These are phyloP conservation scores for Meyerozyma carpophila DNA, from an alignment of 1,139 yeast species.

Conservation along the genomic window DNA sequence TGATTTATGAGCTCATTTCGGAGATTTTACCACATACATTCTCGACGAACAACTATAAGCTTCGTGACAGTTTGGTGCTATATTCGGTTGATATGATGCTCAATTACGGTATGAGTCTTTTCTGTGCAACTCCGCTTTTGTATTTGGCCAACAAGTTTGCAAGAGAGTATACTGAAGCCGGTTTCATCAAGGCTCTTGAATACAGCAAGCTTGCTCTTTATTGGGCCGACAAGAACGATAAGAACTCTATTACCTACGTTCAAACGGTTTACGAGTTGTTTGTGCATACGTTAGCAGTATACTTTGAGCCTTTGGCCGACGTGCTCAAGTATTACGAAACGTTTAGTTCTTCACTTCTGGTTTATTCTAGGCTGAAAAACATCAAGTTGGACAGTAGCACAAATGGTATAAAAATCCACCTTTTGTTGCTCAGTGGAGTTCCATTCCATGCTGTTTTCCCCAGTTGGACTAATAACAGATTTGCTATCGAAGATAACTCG, in stretches of 20 bases:
- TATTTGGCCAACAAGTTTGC: slow-evolving; percentile 35
- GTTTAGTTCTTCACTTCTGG: slow-evolving; percentile 15
- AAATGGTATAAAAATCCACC: slow-evolving; percentile 13
- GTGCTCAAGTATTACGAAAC: slow-evolving; percentile 29
- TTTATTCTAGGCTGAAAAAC: slow-evolving; percentile 10
- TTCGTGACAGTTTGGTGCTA: slow-evolving; percentile 20
- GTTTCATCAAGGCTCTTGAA: slow-evolving; percentile 23
- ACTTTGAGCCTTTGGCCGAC: slow-evolving; percentile 37
- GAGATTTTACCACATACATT: slow-evolving; percentile 35
- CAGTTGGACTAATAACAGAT: background rate
- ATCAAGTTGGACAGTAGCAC: slow-evolving; percentile 10
- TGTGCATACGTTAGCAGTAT: slow-evolving; percentile 37
- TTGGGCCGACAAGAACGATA: slow-evolving; percentile 30
- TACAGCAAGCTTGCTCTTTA: slow-evolving; percentile 31
- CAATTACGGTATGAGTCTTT: slow-evolving; percentile 21
- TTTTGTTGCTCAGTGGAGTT: slow-evolving; percentile 16
- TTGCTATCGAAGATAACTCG: background rate
- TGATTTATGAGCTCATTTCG: slow-evolving; percentile 40
- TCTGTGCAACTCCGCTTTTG: slow-evolving; percentile 23
- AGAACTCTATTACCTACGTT: slow-evolving; percentile 31
- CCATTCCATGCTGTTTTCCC: slow-evolving; percentile 7
- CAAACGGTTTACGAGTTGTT: slow-evolving; percentile 41
- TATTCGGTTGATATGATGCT: slow-evolving; percentile 21
- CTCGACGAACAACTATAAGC: slow-evolving; percentile 18
- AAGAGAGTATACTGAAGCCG: slow-evolving; percentile 27